Evolutionary conservation across 2,329 filamentous ascomycete species (phyloP).

Genomic region (Colletotrichum orchidophilum): DNA sequence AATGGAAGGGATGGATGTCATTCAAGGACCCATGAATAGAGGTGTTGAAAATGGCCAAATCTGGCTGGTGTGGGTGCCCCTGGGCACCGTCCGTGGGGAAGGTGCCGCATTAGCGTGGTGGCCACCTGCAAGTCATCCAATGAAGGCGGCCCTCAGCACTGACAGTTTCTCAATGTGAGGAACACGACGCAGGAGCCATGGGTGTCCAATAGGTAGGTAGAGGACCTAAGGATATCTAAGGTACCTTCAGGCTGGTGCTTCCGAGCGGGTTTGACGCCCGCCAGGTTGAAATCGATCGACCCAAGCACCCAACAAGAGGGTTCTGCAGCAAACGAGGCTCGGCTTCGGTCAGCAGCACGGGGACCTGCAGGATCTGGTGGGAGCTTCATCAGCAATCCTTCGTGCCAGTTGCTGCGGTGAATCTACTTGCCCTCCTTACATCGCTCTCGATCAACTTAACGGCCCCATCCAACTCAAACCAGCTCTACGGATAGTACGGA

Average conservation of each 20-base stretch:
- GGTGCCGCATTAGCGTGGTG: constrained; percentile 18
- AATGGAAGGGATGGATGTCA: constrained; percentile 23
- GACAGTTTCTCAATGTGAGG: constrained; percentile 11
- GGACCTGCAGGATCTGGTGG: not conserved
- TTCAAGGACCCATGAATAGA: constrained; percentile 8
- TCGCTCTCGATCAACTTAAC: not conserved
- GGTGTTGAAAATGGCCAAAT: constrained; percentile 8
- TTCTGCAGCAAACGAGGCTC: not conserved
- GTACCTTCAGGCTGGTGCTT: not conserved
- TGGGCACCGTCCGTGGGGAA: constrained; percentile 13
- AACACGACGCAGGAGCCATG: not conserved
- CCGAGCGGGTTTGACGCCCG: not conserved
- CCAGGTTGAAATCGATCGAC: not conserved
- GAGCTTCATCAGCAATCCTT: not conserved
- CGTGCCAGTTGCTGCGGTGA: not conserved
- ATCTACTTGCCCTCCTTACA: not conserved
- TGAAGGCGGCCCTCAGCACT: constrained; percentile 19
- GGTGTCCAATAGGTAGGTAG: not conserved
- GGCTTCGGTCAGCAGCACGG: not conserved
- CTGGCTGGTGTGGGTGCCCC: no score
- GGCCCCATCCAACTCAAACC: not conserved
- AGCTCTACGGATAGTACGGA: no score
- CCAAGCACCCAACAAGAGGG: not conserved
- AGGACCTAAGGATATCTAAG: no score
- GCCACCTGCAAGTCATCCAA: constrained; percentile 28